Conservation (phyloP, 1,139 yeast species). For the Kurtzmaniella natalensis region DNA sequence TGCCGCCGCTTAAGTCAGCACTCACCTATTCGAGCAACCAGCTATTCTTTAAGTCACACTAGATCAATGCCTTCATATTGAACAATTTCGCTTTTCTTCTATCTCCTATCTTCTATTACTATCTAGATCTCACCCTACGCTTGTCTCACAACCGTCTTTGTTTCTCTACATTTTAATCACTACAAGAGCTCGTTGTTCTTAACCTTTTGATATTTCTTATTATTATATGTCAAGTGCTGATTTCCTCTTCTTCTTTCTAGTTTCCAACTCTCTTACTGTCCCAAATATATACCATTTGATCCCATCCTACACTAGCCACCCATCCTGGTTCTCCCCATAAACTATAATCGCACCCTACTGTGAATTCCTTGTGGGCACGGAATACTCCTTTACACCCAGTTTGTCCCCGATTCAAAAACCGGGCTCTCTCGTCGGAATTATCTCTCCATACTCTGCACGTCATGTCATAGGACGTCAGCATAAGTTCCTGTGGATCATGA, state of each 20-base stretch:
- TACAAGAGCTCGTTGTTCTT: too few species aligned
- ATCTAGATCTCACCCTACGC: not conserved
- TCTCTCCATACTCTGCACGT: slow-evolving; percentile 85
- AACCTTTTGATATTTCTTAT: not conserved
- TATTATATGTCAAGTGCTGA: not conserved
- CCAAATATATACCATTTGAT: slow-evolving; percentile 93
- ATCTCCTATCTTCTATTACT: not conserved
- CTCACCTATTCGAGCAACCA: too few species aligned
- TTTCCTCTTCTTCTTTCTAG: slow-evolving; percentile 6
- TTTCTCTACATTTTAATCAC: too few species aligned
- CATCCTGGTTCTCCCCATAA: slow-evolving; percentile 96
- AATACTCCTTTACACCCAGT: slow-evolving; percentile 56
- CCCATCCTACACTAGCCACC: slow-evolving; percentile 96
- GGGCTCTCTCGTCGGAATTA: slow-evolving; percentile 50
- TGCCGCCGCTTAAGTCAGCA: too few species aligned
- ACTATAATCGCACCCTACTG: slow-evolving; percentile 92
- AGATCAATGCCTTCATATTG: too few species aligned
- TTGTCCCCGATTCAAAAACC: slow-evolving; percentile 33
- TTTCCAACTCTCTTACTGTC: slow-evolving; percentile 54
- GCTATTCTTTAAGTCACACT: too few species aligned
- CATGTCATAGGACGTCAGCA: slow-evolving; percentile 89
- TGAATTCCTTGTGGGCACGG: slow-evolving; percentile 79
- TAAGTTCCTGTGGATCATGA: slow-evolving; percentile 64
- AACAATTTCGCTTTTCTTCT: not conserved
- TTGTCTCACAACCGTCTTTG: too few species aligned